phyloP scores from a whole-genome alignment of 352 stramenopile species.

The Lagenidium giganteum region DNA sequence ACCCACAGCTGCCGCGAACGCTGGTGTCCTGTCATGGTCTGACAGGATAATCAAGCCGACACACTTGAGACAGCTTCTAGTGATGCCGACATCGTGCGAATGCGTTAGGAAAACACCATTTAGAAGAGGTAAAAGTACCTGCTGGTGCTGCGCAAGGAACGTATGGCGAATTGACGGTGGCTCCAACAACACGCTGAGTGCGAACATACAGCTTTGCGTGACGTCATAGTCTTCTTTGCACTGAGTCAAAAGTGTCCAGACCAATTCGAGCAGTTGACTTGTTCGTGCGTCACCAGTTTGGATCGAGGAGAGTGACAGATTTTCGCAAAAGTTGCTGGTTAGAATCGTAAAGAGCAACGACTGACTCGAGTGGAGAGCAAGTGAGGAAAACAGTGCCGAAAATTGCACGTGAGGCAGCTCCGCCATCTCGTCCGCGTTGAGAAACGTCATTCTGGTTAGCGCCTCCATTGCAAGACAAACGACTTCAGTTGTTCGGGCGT shows the following conservation, averaged over 20 bases:
- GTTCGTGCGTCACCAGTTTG: no score
- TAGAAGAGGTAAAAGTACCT: no score
- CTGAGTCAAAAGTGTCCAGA: constrained; percentile 6
- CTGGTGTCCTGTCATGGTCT: neutral
- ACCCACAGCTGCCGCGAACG: neutral
- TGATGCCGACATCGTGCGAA: constrained; percentile 8
- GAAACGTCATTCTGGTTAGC: constrained; percentile 10
- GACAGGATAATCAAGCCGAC: neutral
- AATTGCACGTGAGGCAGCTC: neutral
- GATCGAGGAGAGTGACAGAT: no score
- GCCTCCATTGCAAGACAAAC: constrained; percentile 18
- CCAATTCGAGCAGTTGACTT: neutral
- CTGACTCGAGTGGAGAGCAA: constrained; percentile 1
- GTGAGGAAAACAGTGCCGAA: constrained; percentile 4
- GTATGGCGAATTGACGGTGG: no score
- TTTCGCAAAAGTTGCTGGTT: constrained; percentile 11
- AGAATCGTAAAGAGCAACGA: constrained; percentile 15
- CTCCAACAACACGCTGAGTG: constrained; percentile 8
- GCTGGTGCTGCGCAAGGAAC: no score
- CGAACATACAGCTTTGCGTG: constrained; percentile 9
- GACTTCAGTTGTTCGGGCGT: constrained; percentile 7
- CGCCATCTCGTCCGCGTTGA: neutral
- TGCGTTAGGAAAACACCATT: constrained; percentile 4
- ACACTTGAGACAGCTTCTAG: constrained; percentile 4
- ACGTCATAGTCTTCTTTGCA: constrained; percentile 17